Evolutionary conservation across 2,329 filamentous ascomycete species (phyloP), one percentile per base, ranked within the genome.

Genomic region (Chalaropsis thielavioides): DNA sequence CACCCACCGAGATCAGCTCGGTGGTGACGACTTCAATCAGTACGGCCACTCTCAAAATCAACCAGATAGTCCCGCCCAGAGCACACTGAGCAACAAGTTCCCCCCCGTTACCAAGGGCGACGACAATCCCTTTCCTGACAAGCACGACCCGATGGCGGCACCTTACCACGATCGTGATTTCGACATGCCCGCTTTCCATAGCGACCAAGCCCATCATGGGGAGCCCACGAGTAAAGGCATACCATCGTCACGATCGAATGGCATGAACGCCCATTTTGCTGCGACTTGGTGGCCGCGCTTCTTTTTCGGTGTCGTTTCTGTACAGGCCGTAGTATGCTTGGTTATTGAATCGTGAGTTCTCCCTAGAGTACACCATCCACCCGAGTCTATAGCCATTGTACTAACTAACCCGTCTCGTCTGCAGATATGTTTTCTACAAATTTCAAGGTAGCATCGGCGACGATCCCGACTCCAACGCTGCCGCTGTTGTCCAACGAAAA

Each of bases 241-340:
- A 38, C 63, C 41, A 11, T 38, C 44, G 22, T 27, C 49, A 17
- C 66, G 59, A 19, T 43, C 63, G 8, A 66, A 66, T 22, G 63
- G 65, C 38, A 63, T 65, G 31, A 69, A 67, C 61, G 64, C 92
- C 78, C 92, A 91, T 73, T 84, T 88, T 70, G 87, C 95, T 70
- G 89, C 85, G 73, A 88, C 89, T 66, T 83, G 81, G 72, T 99
- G 94, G 92, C 91, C 92, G 17, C 92, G 90, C 80, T 79, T 84
- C 68, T 97, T 97, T 73, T 84, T 95, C 76, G 74, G 84, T 68
- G 81, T 88, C 43, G 85, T 89, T 43, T 75, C 87, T 58, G 68
- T 89, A 66, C 94, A 99, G 79, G 89, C 90, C 68, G 76, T 88
- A 67, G 81, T 95, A 64, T 89, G 89, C 68, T 81, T 97, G 69